Percentiles rank a stretch among this genome's conserved stretches.
These are phyloP conservation scores for Artomyces pyxidatus DNA, from an alignment of 768 basidiomycete genomes.

Conservation along the genomic window DNA sequence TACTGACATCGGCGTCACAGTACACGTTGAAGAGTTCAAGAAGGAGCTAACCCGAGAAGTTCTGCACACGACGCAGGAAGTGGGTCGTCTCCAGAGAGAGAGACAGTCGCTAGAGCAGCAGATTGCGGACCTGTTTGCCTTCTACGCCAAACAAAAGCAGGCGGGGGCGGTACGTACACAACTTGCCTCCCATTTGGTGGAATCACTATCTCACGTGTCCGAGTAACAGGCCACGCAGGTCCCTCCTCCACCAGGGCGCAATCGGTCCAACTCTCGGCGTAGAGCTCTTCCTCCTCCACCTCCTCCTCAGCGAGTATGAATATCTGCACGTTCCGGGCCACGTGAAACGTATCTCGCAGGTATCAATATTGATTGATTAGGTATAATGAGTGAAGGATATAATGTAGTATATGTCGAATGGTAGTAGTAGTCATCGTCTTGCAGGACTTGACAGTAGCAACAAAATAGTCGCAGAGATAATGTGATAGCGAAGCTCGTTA, in stretches of 20 bases:
- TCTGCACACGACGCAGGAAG: slow-evolving; percentile 63
- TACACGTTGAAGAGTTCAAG: slow-evolving; percentile 85
- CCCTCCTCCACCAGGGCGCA: slow-evolving; percentile 7
- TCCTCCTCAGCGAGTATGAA: slow-evolving; percentile 1
- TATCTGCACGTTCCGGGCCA: no score
- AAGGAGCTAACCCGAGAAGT: slow-evolving; percentile 72
- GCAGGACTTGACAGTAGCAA: no score
- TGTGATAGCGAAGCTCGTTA: background rate
- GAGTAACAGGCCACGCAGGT: no score
- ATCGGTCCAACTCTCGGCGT: background rate
- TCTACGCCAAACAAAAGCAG: slow-evolving; percentile 61
- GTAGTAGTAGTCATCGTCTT: no score
- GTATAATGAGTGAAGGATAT: no score
- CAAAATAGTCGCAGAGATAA: background rate
- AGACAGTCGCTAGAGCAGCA: slow-evolving; percentile 59
- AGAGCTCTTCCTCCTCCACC: slow-evolving; percentile 10
- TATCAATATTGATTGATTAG: no score
- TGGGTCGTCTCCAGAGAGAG: slow-evolving; percentile 57
- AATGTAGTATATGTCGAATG: no score
- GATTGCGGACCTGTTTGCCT: slow-evolving; percentile 65
- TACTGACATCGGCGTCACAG: slow-evolving; percentile 28
- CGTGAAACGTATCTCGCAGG: no score
- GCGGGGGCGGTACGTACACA: slow-evolving; percentile 15
- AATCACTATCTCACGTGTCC: no score
- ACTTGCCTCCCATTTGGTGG: background rate